Evolutionary conservation across 192 early-diverging fungal species (phyloP).

Genomic region (Backusella mclennaniae): DNA sequence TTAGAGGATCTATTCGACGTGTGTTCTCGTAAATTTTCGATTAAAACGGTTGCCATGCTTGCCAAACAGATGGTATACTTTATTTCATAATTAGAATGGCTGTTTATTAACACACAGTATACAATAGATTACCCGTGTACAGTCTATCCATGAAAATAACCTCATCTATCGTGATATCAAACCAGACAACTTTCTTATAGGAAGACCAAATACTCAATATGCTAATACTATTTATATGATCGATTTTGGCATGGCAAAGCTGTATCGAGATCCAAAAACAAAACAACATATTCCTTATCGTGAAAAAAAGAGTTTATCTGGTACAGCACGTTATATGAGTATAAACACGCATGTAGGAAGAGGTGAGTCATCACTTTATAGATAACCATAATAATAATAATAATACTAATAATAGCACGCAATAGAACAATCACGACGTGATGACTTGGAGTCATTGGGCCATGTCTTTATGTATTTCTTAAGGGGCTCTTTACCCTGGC

Average conservation of each 20-base stretch:
- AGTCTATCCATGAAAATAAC: conserved; percentile 90
- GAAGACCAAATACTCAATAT: conserved; percentile 60
- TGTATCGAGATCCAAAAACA: conserved; percentile 95
- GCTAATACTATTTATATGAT: conserved; percentile 81
- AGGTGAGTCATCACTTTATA: conserved; percentile 39
- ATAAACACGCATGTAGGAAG: conserved; percentile 96
- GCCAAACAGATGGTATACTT: conserved; percentile 89
- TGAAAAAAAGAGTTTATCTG: conserved; percentile 90
- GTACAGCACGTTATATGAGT: conserved; percentile 97
- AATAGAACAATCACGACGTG: conserved; percentile 93
- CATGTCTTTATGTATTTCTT: conserved; percentile 99
- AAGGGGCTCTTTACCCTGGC: conserved; percentile 92
- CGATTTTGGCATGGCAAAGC: conserved; percentile 99
- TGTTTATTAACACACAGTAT: background rate
- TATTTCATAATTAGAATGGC: background rate
- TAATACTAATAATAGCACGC: conserved; percentile 46
- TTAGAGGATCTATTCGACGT: conserved; percentile 97
- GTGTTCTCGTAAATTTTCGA: conserved; percentile 85
- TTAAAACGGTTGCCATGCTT: conserved; percentile 94
- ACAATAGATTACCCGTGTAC: conserved; percentile 67
- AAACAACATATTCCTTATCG: conserved; percentile 96
- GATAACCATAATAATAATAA: background rate
- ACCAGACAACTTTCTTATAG: conserved; percentile 97
- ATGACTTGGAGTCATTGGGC: conserved; percentile 95
- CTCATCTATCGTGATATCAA: conserved; percentile 98